Evolutionary conservation across 768 basidiomycete genomes (phyloP), one percentile per base, ranked within the genome.

Genomic region (Rubroboletus pulcherrimus): DNA sequence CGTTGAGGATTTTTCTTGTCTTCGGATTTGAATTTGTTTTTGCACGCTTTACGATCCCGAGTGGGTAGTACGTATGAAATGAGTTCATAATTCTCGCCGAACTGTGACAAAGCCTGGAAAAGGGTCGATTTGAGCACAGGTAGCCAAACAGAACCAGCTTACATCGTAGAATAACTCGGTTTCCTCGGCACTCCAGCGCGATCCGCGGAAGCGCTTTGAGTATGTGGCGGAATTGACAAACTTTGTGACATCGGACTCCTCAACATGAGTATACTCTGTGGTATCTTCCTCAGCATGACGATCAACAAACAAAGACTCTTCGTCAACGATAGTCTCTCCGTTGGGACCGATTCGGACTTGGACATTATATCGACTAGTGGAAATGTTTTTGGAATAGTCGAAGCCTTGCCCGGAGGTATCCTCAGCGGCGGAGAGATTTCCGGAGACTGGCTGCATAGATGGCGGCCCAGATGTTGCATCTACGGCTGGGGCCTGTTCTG

Each of bases 51-150:
- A 19, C 93, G 80, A 65, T 92, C 89, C 15, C 93, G 86, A 17
- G 87, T 86, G 38, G 91, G 91, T 19, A 96, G 78, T 12, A 93
- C 79, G 62, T 85, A 86, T 3, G 93, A 89, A 57, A 96, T 93
- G 40, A 95, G 80, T 68, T 95, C 93, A 65, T 95, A 96, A 63
- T 95, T 93, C 69, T 93, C 90, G 33, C 92, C 92, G 61, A 92
- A 93, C 66, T 93, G 92, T 4, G 85, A 79, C 31, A 95, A 74
- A n/a, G 90, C 91, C 93, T 95, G 63, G n/a, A 33, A 52, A 48
- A 34, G 30, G 4, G 51, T 71, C 40, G 53, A 46, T 19, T 33
- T 48, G 17, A 53, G 50, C 15, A 51, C 15, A 47, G 17, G 34
- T 47, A 56, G 35, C 10, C 47, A 44, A 49, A 34, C 11, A 10